These are phyloP conservation scores for Proliferodiscus dingleyae DNA, from an alignment of 2,329 filamentous ascomycete species.

Conservation along the genomic window DNA sequence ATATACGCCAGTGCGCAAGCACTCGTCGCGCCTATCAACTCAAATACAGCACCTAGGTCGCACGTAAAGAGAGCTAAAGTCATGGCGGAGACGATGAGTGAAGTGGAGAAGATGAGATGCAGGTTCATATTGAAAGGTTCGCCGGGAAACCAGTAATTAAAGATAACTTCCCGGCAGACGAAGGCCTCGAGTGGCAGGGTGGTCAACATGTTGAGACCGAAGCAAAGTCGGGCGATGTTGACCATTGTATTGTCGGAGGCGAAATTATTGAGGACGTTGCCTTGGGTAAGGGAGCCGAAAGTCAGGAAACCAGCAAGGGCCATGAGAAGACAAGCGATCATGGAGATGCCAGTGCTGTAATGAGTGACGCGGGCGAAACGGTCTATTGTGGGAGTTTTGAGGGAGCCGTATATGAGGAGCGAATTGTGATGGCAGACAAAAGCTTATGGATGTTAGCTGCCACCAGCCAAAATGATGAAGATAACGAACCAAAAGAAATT, in stretches of 20 bases:
- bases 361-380: constrained; percentile 92
- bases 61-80: constrained; percentile 77
- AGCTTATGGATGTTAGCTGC: constrained; percentile 39
- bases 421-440: constrained; percentile 88
- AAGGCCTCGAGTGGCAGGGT: constrained; percentile 95
- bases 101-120: constrained; percentile 81
- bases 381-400: constrained; percentile 90
- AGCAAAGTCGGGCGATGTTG: constrained; percentile 89
- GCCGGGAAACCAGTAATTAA: constrained; percentile 67
- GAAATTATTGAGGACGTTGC: constrained; percentile 98
- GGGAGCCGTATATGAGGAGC: constrained; percentile 91
- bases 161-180: constrained; percentile 94
- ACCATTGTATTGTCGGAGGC: constrained; percentile 86
- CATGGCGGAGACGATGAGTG: constrained; percentile 76
- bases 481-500: constrained; percentile 80
- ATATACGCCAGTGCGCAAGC: constrained; percentile 95
- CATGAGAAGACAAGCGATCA: constrained; percentile 86
- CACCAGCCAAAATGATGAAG: not conserved
- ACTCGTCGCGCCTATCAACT: constrained; percentile 91
- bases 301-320: constrained; percentile 85
- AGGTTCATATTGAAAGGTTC: constrained; percentile 67
- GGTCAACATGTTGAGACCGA: constrained; percentile 98
- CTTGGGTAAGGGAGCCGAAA: constrained; percentile 85
- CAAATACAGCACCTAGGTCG: constrained; percentile 90
- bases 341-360: constrained; percentile 83